phyloP scores from a whole-genome alignment of 352 stramenopile genomes.

The Blastocystis hominis region DNA sequence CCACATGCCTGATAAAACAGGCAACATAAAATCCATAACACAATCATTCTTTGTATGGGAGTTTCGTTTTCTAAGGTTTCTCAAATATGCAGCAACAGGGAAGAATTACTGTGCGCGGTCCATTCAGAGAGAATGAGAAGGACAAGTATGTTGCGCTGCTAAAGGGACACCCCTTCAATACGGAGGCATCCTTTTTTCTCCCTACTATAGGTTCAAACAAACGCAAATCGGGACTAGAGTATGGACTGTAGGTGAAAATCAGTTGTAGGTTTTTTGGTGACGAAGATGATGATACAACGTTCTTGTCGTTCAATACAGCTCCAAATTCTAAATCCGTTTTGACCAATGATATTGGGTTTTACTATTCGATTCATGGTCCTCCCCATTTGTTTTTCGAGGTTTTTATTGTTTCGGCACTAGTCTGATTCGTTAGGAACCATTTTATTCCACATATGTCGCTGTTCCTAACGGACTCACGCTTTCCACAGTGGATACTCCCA shows the following conservation, averaged over 20 bases:
- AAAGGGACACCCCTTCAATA: conserved; percentile 30
- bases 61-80: background rate
- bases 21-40: background rate
- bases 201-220: background rate
- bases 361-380: background rate
- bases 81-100: background rate
- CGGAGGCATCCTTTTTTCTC: background rate
- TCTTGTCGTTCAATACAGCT: conserved; percentile 20
- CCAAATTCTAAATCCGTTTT: background rate
- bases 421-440: conserved; percentile 8
- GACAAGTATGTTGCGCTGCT: background rate
- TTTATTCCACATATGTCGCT: conserved; percentile 8
- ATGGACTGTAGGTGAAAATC: background rate
- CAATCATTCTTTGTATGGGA: background rate
- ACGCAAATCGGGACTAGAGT: background rate
- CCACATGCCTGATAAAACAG: background rate
- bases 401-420: background rate
- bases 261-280: conserved; percentile 30
- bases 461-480: background rate
- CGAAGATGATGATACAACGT: background rate
- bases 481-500: background rate
- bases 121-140: background rate
- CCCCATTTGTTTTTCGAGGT: background rate
- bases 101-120: background rate
- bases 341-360: background rate